Percentiles rank a stretch among this genome's conserved stretches.
Evolutionary conservation across 2,329 filamentous ascomycete genomes (phyloP).

Genomic region (Beauveria australis): DNA sequence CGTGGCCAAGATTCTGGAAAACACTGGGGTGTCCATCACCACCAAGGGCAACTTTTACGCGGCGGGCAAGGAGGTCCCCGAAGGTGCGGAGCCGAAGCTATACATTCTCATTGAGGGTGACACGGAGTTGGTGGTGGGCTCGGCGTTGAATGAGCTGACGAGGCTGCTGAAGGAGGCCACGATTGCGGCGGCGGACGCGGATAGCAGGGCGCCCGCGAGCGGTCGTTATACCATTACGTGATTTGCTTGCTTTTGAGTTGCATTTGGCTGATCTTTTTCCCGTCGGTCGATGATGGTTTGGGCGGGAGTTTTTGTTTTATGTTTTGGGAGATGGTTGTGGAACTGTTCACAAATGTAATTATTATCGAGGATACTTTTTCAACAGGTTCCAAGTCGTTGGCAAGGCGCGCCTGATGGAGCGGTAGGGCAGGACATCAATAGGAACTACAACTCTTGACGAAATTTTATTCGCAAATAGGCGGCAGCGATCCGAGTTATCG

Average conservation of each 20-base stretch:
- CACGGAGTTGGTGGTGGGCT: conserved; percentile 83
- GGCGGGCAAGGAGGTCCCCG: conserved; percentile 67
- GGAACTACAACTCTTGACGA: too few species aligned
- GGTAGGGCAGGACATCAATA: too few species aligned
- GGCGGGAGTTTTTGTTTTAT: neutral
- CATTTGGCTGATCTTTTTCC: neutral
- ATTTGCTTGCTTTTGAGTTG: conserved; percentile 12
- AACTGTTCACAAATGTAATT: neutral
- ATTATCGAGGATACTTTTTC: neutral
- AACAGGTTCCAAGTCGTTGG: too few species aligned
- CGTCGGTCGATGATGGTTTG: neutral
- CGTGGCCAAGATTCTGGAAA: conserved; percentile 93
- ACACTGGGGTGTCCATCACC: conserved; percentile 91
- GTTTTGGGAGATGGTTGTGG: neutral
- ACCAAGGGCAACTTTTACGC: conserved; percentile 92
- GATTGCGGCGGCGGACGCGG: conserved; percentile 79
- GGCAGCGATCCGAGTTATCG: too few species aligned
- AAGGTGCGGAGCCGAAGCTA: conserved; percentile 77
- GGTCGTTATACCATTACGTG: conserved; percentile 83
- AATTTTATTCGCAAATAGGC: too few species aligned
- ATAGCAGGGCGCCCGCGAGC: conserved; percentile 67
- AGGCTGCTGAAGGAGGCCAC: conserved; percentile 84
- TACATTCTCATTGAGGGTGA: conserved; percentile 98
- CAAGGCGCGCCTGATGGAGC: too few species aligned
- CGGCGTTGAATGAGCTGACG: conserved; percentile 84